phyloP scores from a whole-genome alignment of 331 rosid genomes.

The Pyrus hybrid region DNA sequence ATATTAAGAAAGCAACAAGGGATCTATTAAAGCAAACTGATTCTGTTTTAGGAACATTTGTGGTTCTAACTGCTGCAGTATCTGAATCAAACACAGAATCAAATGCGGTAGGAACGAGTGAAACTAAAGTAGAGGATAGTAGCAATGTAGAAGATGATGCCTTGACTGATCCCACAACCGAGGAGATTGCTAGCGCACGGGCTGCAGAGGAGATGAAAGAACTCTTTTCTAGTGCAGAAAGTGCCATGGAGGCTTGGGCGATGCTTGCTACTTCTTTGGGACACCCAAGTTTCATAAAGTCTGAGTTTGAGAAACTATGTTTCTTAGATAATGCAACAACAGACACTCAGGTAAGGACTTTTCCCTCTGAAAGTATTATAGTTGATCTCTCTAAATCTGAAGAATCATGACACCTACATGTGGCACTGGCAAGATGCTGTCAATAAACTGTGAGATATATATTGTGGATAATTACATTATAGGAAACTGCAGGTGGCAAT shows the following conservation, averaged over 20 bases:
- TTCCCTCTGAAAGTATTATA: not conserved
- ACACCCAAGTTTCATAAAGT: constrained; percentile 88
- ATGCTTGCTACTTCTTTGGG: constrained; percentile 93
- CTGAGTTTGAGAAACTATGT: constrained; percentile 90
- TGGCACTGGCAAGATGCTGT: constrained; percentile 1
- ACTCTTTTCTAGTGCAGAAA: constrained; percentile 88
- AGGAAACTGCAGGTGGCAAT: constrained; percentile 72
- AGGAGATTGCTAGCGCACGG: constrained; percentile 32
- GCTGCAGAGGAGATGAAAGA: constrained; percentile 73
- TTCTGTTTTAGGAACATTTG: constrained; percentile 77
- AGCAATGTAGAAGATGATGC: constrained; percentile 23
- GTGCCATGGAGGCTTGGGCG: constrained; percentile 98
- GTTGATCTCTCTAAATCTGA: not conserved
- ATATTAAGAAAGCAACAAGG: constrained; percentile 62
- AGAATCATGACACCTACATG: not conserved
- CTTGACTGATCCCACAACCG: constrained; percentile 13
- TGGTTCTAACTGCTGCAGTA: constrained; percentile 80
- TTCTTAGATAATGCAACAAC: constrained; percentile 75
- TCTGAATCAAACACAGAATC: constrained; percentile 59
- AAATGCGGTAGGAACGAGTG: constrained; percentile 28
- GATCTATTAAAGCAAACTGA: constrained; percentile 83
- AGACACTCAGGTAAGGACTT: constrained; percentile 69
- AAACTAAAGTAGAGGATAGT: constrained; percentile 28
- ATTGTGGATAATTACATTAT: constrained; percentile 14
- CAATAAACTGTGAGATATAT: constrained; percentile 6